Percentiles rank a stretch among this genome's conserved stretches.
phyloP scores from a whole-genome alignment of 306 rosid genomes.

The Argentina anserina region DNA sequence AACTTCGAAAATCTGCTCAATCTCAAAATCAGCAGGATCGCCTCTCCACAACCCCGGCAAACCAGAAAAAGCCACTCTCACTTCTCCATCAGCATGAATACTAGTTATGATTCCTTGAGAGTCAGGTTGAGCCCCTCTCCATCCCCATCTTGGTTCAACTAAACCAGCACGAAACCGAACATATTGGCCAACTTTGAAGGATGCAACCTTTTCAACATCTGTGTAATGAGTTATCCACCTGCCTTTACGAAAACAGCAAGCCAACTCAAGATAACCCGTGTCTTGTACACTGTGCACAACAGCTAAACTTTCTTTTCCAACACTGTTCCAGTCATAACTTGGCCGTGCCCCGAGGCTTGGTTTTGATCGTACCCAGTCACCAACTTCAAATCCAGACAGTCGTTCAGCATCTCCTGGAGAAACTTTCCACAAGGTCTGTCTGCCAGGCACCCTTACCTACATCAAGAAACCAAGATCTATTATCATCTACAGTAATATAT shows the following conservation, averaged over 20 bases:
- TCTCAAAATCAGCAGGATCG: constrained; percentile 89
- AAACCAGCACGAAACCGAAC: constrained; percentile 81
- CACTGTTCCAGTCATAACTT: constrained; percentile 89
- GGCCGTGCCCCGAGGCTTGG: constrained; percentile 93
- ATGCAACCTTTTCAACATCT: constrained; percentile 81
- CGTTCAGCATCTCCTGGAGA: constrained; percentile 97
- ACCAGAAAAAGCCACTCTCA: constrained; percentile 75
- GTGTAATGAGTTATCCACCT: constrained; percentile 86
- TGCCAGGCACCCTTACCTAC: constrained; percentile 82
- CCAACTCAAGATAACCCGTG: constrained; percentile 84
- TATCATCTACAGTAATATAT: neutral
- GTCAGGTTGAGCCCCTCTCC: constrained; percentile 85
- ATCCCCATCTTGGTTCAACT: constrained; percentile 92
- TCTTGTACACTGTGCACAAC: constrained; percentile 96
- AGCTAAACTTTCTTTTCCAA: constrained; percentile 88
- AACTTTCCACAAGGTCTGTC: constrained; percentile 92
- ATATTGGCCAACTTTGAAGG: constrained; percentile 84
- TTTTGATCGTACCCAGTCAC: constrained; percentile 99
- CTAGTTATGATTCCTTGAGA: constrained; percentile 76
- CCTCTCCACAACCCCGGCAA: constrained; percentile 87
- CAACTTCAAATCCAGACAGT: constrained; percentile 96
- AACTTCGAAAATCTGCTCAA: constrained; percentile 73
- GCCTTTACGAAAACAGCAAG: constrained; percentile 96
- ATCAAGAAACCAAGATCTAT: constrained; percentile 26
- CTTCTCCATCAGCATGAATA: constrained; percentile 93